A percentile compares a stretch with the other conserved stretches of the same genome.
Evolutionary conservation across 2,329 filamentous ascomycete species (phyloP).

Genomic region (Taxawa tesnikishii): DNA sequence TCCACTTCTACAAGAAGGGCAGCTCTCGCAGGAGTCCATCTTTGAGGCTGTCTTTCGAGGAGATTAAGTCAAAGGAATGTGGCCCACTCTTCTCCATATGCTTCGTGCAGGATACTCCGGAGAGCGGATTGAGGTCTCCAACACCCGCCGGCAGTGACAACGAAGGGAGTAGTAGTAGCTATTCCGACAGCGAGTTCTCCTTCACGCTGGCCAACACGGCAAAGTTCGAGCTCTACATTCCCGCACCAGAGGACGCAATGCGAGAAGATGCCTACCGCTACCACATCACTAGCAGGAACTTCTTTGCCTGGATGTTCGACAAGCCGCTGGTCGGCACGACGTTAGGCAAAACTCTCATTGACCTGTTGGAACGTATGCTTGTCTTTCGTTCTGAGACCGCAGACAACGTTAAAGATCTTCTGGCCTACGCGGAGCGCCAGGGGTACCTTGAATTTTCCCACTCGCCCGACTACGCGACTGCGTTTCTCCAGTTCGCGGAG

Average conservation of each 20-base stretch:
- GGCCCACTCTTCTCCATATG: conserved; percentile 43
- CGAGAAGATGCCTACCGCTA: conserved; percentile 46
- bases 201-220: conserved; percentile 9
- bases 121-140: no score
- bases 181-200: conserved; percentile 17
- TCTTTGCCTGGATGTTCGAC: conserved; percentile 58
- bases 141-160: conserved; percentile 11
- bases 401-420: conserved; percentile 49
- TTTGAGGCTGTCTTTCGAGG: conserved; percentile 50
- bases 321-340: conserved; percentile 55
- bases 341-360: conserved; percentile 51
- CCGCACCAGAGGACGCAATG: conserved; percentile 43
- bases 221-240: conserved; percentile 53
- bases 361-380: conserved; percentile 53
- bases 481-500: conserved; percentile 56
- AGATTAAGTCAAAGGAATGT: conserved; percentile 32
- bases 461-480: conserved; percentile 56
- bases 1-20: conserved; percentile 56
- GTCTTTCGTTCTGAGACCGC: conserved; percentile 10
- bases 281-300: conserved; percentile 59
- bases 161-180: no score
- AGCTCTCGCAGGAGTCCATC: conserved; percentile 54
- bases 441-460: conserved; percentile 58
- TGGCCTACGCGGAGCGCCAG: conserved; percentile 54
- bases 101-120: conserved; percentile 2